Evolutionary conservation across 2,329 filamentous ascomycete genomes (phyloP).

Genomic region (Fusarium sp.): DNA sequence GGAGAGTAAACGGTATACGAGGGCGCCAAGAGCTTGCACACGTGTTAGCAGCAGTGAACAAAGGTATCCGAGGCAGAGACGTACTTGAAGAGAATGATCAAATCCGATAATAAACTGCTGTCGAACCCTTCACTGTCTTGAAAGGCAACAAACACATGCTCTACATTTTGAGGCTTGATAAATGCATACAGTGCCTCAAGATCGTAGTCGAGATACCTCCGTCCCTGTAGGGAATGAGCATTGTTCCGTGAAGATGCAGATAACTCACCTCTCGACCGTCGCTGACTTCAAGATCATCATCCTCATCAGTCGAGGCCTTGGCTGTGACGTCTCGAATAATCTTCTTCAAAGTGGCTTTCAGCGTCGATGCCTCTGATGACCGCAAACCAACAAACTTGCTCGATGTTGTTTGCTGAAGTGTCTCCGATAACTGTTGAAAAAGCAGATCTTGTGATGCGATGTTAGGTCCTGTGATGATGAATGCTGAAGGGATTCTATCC

Average conservation of each 20-base stretch:
- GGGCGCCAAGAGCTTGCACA: constrained; percentile 69
- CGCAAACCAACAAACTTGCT: constrained; percentile 72
- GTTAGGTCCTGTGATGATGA: constrained; percentile 81
- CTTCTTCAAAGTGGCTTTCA: constrained; percentile 76
- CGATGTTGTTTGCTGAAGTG: constrained; percentile 55
- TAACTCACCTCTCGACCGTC: constrained; percentile 57
- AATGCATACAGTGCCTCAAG: constrained; percentile 73
- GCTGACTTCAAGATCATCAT: constrained; percentile 60
- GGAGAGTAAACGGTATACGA: constrained; percentile 77
- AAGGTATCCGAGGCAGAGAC: constrained; percentile 33
- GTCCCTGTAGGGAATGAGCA: constrained; percentile 54
- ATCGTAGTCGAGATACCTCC: constrained; percentile 79
- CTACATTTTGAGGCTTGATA: constrained; percentile 59
- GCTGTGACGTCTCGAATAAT: constrained; percentile 73
- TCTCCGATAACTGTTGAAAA: constrained; percentile 73
- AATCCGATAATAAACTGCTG: constrained; percentile 72
- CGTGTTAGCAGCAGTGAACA: constrained; percentile 41
- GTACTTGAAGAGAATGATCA: constrained; percentile 74
- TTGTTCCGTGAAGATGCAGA: background rate
- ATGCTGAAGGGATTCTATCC: constrained; percentile 70
- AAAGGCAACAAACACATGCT: constrained; percentile 74
- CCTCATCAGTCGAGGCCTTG: constrained; percentile 59
- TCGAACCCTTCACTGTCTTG: constrained; percentile 88
- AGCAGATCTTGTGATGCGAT: constrained; percentile 77
- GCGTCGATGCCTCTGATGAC: constrained; percentile 74